A percentile compares a stretch with the other conserved stretches of the same genome.
Evolutionary conservation across 441 rosid genomes (phyloP).

Genomic region (Corymbia citriodora): DNA sequence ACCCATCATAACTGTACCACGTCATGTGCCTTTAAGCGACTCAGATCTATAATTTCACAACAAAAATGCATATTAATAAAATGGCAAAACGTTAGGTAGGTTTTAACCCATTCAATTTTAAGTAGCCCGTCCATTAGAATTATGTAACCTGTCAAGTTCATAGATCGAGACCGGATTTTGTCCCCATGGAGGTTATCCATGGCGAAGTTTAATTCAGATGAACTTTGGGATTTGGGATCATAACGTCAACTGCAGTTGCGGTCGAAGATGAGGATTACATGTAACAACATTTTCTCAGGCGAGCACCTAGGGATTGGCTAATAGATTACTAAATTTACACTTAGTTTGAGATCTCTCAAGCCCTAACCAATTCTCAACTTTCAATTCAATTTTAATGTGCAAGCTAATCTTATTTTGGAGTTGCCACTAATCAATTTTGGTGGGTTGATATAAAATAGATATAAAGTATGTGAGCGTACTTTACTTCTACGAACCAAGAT

Average conservation of each 20-base stretch:
- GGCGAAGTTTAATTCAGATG: not conserved
- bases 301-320: not conserved
- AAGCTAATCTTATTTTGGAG: not conserved
- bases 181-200: not conserved
- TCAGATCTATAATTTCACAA: not conserved
- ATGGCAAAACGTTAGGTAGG: not conserved
- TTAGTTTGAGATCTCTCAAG: not conserved
- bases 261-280: not conserved
- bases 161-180: not conserved
- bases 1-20: not conserved
- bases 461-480: not conserved
- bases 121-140: not conserved
- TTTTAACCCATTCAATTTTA: not conserved
- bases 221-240: not conserved
- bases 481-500: not conserved
- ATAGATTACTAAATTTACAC: too few relatives aligned
- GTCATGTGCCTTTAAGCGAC: not conserved
- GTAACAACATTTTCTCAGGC: not conserved
- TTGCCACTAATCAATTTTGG: not conserved
- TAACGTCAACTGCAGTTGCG: rapidly evolving
- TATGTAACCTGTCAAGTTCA: not conserved
- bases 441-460: not conserved
- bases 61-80: not conserved
- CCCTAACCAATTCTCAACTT: not conserved
- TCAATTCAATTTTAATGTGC: not conserved